Evolutionary conservation across 805 yeast genomes (phyloP), one percentile per base, ranked within the genome.

Genomic region (Sugiyamaella mastotermitis): DNA sequence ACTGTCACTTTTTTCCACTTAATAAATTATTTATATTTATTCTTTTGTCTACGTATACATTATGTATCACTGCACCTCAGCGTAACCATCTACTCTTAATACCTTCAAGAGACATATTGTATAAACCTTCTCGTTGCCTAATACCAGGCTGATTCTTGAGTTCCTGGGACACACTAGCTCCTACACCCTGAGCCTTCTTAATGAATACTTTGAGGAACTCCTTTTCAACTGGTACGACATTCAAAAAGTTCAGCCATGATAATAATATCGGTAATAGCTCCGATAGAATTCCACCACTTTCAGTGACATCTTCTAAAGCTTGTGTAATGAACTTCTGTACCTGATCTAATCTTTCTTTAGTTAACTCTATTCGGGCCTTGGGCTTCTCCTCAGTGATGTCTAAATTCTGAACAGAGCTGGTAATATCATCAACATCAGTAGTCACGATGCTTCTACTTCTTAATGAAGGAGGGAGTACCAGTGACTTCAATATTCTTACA

Each of bases 401-500:
- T 27, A 22, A 22, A 7, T 22, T 7, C 9, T 10, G 30, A 17
- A 27, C 18, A 37, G 35, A 7, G 30, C 30, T 6, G 30, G 45
- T 20, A 4, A 51, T 15, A 11, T 26, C 34, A 10, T 34, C 40
- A 7, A 48, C 35, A 21, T 16, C 14, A 39, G 41, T 24, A 21
- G 41, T 16, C 21, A 25, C 6, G 31, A 11, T 50, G 36, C 20
- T 13, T 52, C 9, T 10, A 10, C 9, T 10, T 22, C 24, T 10
- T 7, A 10, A 7, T 27, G 9, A 50, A 49, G 47, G 78, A 57
- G 45, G 46, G n/a, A 38, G 22, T 18, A 45, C 42, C 15, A 86
- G 65, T 48, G 80, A 85, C 55, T 81, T 85, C 52, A 86, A 68
- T 17, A 85, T 76, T 3, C 80, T 75, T 13, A 85, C 70, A 25